A percentile compares a stretch with the other conserved stretches of the same genome.
These are phyloP conservation scores for Neurospora africana DNA, from an alignment of 495 filamentous ascomycete species.

Conservation along the genomic window DNA sequence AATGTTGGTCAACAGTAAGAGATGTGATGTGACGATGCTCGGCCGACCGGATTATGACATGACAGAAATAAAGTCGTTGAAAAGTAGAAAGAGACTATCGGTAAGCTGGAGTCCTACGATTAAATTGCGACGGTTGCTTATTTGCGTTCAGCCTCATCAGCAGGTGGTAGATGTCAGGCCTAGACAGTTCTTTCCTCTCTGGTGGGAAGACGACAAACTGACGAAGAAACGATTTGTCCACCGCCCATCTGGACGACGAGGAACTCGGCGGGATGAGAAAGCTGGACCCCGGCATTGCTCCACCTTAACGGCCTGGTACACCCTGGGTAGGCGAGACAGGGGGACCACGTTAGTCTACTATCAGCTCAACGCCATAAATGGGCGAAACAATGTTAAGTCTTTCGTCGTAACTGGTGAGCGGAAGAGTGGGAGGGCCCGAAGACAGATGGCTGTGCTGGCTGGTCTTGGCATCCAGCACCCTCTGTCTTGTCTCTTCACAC, in stretches of 20 bases:
- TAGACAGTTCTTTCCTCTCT: not conserved
- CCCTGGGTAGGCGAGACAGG: not conserved
- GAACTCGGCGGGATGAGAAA: not conserved
- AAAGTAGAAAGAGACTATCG: not conserved
- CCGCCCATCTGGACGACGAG: not conserved
- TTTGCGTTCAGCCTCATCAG: not conserved
- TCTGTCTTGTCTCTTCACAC: not conserved
- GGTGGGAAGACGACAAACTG: not conserved
- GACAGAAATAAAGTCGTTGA: not conserved
- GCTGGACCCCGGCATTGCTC: not conserved
- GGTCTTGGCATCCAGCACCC: not conserved
- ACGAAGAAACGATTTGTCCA: not conserved
- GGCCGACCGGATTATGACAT: not conserved
- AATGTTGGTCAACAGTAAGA: not conserved
- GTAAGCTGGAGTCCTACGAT: not conserved
- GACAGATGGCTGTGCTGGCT: not conserved
- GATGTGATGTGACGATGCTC: not conserved
- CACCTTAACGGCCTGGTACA: not conserved
- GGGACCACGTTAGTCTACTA: not conserved
- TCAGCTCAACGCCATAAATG: not conserved
- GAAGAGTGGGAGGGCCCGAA: not conserved
- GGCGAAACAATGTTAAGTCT: not conserved
- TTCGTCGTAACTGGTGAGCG: not conserved
- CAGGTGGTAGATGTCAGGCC: not conserved
- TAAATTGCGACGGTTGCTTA: not conserved